Base-by-base conservation (phyloP, 176 grass and related monocot species). In the Eleusine indica region DNA sequence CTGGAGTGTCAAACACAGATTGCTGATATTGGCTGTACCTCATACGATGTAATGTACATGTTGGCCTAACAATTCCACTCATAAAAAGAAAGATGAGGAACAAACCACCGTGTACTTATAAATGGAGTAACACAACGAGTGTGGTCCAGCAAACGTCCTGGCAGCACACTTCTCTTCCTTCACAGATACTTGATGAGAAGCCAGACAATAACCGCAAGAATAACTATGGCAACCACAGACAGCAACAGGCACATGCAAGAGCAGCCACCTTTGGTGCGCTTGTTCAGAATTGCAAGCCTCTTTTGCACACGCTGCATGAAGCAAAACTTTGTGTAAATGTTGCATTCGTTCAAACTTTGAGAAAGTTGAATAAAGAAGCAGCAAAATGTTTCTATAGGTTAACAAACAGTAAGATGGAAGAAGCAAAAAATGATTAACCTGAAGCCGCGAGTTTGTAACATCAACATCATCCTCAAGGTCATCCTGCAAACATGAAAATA, bases 111-210 rank as follows among this genome's bases (percentile, higher is more conserved):
- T 61, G 63, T 78, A 77, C 60, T 7, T 75, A 68, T 47, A 35
- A 74, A 66, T 48, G 6, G 25, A 41, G 51, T 49, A 69, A 58
- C 52, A 77, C 22, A 17, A 9, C 41, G 82, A 48, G 61, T 5
- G 6, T n/a, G 17, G 19, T 17, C 19, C 53, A 4, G 5, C 52
- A 76, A 11, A 32, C 4, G 1, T 65, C 25, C 1, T 7, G 44
- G 46, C 47, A 42, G 13, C n/a, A 21, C 14, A 9, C 56, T 81
- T 58, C 72, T 76, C 15, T 63, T 54, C 39, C 17, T 80, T 85
- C 86, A 98, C 83, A 98, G 70, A 82, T 98, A 93, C 80, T 95
- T 98, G 76, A 98, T 71, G 58, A 98, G 91, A 86, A 90, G 78
- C 93, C 93, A 98, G 44, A 85, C 91, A 7, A 98, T 88, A 66